Base-by-base conservation (phyloP, 805 yeast species). In the Wickerhamiella kazuoi region DNA sequence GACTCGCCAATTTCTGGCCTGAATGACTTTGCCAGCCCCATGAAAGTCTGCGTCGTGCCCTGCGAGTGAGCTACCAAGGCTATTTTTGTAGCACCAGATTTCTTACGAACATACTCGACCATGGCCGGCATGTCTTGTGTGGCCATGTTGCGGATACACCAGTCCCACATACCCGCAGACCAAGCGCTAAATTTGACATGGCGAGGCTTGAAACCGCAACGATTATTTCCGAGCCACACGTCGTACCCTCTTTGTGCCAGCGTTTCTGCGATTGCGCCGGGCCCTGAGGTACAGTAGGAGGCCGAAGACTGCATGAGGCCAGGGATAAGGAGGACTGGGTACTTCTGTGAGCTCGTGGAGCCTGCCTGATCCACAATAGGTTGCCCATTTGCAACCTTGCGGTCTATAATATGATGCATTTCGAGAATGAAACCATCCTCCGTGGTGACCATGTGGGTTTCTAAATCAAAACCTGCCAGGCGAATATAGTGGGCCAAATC, bases 201-300 rank as follows among this genome's bases (percentile, higher is more conserved):
- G 38, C 66, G 61, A 0, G 93, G 80, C 30, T 69, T 63, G 53
- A 86, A 79, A 4, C 94, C 93, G 47, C 94, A 78, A 45, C 98
- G 61, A 52, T 82, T 83, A 56, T 82, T 83, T 1, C 97, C 97
- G 45, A 87, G 63, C 87, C 93, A 87, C 4, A 87, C 96, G 53
- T 87, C 98, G 56, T 73, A 87, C 1, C 96, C 96, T 35, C 74
- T 55, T 42, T 84, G 83, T 44, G 76, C 76, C 52, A 64, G 67
- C 54, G 66, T 72, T 47, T 60, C 47, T 0, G 87, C 90, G 33
- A 90, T 57, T 9, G 94, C 78, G 43, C 78, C 72, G 41, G 68
- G 65, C 0, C 97, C 98, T n/a, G 80, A 63, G 0, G 94, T 76
- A 21, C 87, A 67, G 55, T 69, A 87, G 0, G 94, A 79, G 0